Conservation (phyloP, 495 filamentous ascomycete genomes). For the Neurospora sp. region DNA sequence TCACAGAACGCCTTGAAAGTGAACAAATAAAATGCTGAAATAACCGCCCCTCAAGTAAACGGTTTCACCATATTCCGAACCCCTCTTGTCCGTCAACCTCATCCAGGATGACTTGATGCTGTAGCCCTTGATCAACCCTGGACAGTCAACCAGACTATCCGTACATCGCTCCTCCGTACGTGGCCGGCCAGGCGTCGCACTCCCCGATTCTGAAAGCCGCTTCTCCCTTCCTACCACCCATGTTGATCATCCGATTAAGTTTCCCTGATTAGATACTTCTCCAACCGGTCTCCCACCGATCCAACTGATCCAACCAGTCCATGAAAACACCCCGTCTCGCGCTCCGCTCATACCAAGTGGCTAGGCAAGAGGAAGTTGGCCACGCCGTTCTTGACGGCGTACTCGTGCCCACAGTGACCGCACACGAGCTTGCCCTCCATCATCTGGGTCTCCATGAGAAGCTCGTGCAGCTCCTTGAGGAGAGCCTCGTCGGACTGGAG, state of each 20-base stretch:
- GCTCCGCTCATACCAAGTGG: slow-evolving; percentile 57
- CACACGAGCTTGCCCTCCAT: slow-evolving; percentile 80
- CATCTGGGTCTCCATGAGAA: slow-evolving; percentile 86
- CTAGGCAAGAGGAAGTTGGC: slow-evolving; percentile 92
- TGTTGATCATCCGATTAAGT: not conserved
- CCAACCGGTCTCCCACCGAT: not conserved
- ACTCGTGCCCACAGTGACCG: slow-evolving; percentile 85
- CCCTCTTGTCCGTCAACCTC: not conserved
- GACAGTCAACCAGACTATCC: not conserved
- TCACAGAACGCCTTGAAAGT: not conserved
- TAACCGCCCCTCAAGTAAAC: not conserved
- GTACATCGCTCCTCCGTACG: not conserved
- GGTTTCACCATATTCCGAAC: not conserved
- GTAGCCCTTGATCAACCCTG: not conserved
- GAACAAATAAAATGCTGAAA: not conserved
- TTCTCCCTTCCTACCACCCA: not conserved
- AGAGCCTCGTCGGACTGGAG: slow-evolving; percentile 52
- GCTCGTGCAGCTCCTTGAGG: slow-evolving; percentile 63
- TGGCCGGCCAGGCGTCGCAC: not conserved
- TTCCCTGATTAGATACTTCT: not conserved
- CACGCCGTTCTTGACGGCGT: slow-evolving; percentile 87
- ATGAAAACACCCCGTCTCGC: not conserved
- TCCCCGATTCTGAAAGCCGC: not conserved
- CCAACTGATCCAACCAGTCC: not conserved
- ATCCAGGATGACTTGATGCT: not conserved